Percentiles rank a stretch among this genome's conserved stretches.
phyloP scores from a whole-genome alignment of 192 early-diverging fungal species.

The Phlyctochytrium bullatum region DNA sequence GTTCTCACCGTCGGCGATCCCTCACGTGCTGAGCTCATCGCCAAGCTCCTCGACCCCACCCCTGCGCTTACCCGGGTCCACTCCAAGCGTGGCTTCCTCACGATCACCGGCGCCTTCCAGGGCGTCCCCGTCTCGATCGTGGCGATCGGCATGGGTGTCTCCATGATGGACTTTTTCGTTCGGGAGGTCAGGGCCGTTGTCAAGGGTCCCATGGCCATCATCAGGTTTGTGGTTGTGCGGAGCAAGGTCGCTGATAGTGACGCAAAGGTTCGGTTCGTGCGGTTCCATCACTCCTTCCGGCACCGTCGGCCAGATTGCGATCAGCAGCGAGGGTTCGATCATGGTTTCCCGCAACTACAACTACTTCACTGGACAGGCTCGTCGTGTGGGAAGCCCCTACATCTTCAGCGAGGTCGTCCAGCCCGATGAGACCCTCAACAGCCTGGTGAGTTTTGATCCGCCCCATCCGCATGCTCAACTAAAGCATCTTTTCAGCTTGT shows the following conservation, averaged over 20 bases:
- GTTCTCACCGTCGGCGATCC: constrained; percentile 87
- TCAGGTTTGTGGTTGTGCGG: too few relatives aligned
- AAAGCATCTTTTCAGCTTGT: constrained; percentile 31
- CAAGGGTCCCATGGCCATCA: constrained; percentile 72
- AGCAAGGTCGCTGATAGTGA: too few relatives aligned
- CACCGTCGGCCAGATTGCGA: constrained; percentile 62
- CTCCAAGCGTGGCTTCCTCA: constrained; percentile 79
- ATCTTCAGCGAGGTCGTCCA: constrained; percentile 56
- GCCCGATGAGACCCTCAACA: constrained; percentile 59
- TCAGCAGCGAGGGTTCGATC: constrained; percentile 62
- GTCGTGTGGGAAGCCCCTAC: constrained; percentile 52
- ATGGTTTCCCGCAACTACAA: constrained; percentile 70
- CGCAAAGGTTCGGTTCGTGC: constrained; percentile 71
- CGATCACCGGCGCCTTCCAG: constrained; percentile 80
- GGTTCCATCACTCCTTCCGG: constrained; percentile 62
- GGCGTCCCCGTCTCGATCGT: constrained; percentile 75
- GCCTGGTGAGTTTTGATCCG: constrained; percentile 19
- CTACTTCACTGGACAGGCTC: constrained; percentile 54
- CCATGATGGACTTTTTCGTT: constrained; percentile 92
- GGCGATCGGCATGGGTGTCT: constrained; percentile 80
- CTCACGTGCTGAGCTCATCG: constrained; percentile 64
- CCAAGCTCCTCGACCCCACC: constrained; percentile 57
- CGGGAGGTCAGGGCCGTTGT: constrained; percentile 80
- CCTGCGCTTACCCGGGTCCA: constrained; percentile 41
- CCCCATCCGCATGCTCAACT: constrained; percentile 1